Conservation (phyloP, 83 land plant genomes). For the Thuja plicata region DNA sequence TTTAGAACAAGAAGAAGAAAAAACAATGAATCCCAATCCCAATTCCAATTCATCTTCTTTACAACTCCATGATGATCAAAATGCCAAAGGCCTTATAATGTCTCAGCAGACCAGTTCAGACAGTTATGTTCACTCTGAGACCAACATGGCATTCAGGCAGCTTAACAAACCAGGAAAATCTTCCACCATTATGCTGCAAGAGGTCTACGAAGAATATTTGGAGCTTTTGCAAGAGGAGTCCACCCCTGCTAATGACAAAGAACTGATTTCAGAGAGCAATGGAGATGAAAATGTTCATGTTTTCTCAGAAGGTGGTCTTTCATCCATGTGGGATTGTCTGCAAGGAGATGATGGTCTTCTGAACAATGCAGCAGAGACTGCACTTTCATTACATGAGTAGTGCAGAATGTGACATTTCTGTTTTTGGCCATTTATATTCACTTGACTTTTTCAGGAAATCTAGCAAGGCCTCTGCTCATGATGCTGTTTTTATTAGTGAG, state of each 20-base stretch:
- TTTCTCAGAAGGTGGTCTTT: not conserved
- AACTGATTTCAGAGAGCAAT: not conserved
- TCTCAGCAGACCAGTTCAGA: not conserved
- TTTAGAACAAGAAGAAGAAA: not conserved
- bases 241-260: not conserved
- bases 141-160: not conserved
- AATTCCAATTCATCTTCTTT: not conserved
- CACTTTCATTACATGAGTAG: not conserved
- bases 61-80: not conserved
- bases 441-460: too few species aligned
- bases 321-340: conserved; percentile 4
- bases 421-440: too few species aligned
- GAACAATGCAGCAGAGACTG: not conserved
- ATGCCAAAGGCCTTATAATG: not conserved
- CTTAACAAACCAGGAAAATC: not conserved
- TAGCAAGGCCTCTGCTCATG: too few species aligned
- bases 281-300: not conserved
- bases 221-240: not conserved
- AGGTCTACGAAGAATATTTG: conserved; percentile 3
- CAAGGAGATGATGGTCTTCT: not conserved
- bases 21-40: too few species aligned
- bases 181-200: not conserved
- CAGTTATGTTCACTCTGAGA: not conserved
- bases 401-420: too few species aligned
- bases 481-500: too few species aligned